A percentile compares a stretch with the other conserved stretches of the same genome.
Evolutionary conservation across 108 stramenopile genomes (phyloP).

Genomic region (Skeletonema marinoi): DNA sequence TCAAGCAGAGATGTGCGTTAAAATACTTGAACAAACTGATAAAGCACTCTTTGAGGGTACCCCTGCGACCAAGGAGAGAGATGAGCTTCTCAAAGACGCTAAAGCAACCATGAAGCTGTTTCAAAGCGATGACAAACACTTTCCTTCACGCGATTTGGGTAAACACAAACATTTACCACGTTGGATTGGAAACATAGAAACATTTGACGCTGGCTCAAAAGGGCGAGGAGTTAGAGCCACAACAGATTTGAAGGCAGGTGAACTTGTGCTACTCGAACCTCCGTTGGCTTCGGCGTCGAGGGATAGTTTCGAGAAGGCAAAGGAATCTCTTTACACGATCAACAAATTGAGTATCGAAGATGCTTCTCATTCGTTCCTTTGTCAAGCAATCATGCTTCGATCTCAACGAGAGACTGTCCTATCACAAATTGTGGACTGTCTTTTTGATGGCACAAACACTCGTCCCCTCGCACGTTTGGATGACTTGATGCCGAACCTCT

Average conservation of each 20-base stretch:
- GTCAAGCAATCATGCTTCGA: slow-evolving; percentile 15
- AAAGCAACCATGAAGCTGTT: not conserved
- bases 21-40: no score
- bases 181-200: slow-evolving; percentile 18
- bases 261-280: slow-evolving; percentile 9
- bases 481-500: slow-evolving; percentile 16
- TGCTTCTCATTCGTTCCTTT: slow-evolving; percentile 12
- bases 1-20: slow-evolving; percentile 7
- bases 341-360: not conserved
- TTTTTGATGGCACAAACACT: slow-evolving; percentile 18
- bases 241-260: slow-evolving; percentile 3
- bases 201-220: slow-evolving; percentile 17
- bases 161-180: slow-evolving; percentile 4
- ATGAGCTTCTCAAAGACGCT: not conserved
- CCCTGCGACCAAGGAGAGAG: not conserved
- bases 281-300: slow-evolving; percentile 5
- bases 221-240: slow-evolving; percentile 17
- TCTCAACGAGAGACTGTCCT: slow-evolving; percentile 16
- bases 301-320: slow-evolving; percentile 1
- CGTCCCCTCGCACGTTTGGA: slow-evolving; percentile 11
- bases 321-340: slow-evolving; percentile 1
- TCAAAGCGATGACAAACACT: not conserved
- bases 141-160: not conserved
- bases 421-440: slow-evolving; percentile 7
- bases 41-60: not conserved